Conservation (phyloP, 2,329 filamentous ascomycete genomes). For the Clonostachys sp. region DNA sequence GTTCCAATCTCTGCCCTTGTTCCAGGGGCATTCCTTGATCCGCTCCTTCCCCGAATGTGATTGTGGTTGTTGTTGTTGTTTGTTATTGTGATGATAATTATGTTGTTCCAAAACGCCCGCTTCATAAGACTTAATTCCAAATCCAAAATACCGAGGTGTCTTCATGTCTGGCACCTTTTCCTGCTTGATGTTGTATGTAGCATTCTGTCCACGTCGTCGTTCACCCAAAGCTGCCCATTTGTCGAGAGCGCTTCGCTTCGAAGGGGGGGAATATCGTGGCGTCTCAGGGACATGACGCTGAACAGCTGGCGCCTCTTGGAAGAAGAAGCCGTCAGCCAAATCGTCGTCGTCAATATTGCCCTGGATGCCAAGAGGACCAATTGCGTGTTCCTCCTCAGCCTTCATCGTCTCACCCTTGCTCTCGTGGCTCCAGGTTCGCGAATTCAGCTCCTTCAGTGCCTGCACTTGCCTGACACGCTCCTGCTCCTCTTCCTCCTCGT, state of each 20-base stretch:
- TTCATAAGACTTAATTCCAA: conserved; percentile 43
- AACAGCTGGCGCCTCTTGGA: conserved; percentile 55
- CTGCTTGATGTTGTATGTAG: conserved; percentile 35
- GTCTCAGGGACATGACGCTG: conserved; percentile 25
- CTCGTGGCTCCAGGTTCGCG: conserved; percentile 75
- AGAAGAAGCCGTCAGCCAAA: conserved; percentile 67
- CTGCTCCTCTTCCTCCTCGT: conserved; percentile 70
- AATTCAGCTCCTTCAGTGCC: conserved; percentile 60
- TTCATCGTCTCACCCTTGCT: conserved; percentile 38
- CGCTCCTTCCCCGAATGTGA: conserved; percentile 35
- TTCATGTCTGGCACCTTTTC: conserved; percentile 45
- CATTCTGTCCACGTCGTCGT: conserved; percentile 65
- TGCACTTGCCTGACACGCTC: conserved; percentile 51
- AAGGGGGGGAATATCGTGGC: conserved; percentile 58
- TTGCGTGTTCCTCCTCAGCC: conserved; percentile 7
- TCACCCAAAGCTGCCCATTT: conserved; percentile 90
- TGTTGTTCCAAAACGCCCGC: conserved; percentile 43
- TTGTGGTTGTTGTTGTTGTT: conserved; percentile 27
- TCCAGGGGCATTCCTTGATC: conserved; percentile 50
- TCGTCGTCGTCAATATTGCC: conserved; percentile 59
- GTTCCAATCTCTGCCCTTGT: conserved; percentile 54
- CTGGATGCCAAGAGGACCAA: conserved; percentile 20
- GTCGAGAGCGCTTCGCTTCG: conserved; percentile 62
- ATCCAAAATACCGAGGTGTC: conserved; percentile 41
- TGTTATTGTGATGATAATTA: conserved; percentile 16